Conservation (phyloP, 371 early-diverging fungal species). For the Globomyces sp. region DNA sequence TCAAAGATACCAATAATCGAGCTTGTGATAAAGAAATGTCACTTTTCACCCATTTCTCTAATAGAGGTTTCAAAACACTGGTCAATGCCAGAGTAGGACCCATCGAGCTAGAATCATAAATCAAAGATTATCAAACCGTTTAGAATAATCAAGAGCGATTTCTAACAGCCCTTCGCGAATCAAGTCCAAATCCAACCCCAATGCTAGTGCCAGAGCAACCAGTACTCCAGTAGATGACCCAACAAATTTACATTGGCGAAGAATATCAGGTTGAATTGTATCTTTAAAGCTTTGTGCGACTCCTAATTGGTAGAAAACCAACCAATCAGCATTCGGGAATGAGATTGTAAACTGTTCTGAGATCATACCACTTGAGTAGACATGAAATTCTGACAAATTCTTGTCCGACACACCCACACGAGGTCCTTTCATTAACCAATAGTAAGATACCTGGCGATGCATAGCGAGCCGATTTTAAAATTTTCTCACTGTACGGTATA, state of each 20-base stretch:
- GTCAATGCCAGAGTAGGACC: not conserved
- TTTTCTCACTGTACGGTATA: too few species aligned
- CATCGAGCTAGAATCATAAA: not conserved
- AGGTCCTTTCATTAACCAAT: too few species aligned
- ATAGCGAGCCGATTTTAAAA: too few species aligned
- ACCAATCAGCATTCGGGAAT: conserved; percentile 5
- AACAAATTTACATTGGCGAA: conserved; percentile 1
- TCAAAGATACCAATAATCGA: conserved; percentile 1
- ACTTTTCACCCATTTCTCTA: not conserved
- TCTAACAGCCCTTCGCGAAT: conserved; percentile 3
- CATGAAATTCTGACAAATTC: not conserved
- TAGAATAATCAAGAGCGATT: not conserved
- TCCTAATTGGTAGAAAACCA: conserved; percentile 9
- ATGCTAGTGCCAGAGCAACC: conserved; percentile 1
- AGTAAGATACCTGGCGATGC: too few species aligned
- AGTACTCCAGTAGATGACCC: conserved; percentile 15
- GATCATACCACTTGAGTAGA: conserved; percentile 3
- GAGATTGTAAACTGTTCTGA: conserved; percentile 8
- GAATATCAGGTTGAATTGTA: conserved; percentile 17
- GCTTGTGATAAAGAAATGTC: not conserved
- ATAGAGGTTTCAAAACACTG: not conserved
- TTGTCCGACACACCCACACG: not conserved
- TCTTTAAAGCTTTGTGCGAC: conserved; percentile 9
- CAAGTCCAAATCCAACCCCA: conserved; percentile 4
- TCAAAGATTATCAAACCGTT: too few species aligned